phyloP scores from a whole-genome alignment of 306 rosid species.

The Amphicarpaea edgeworthii region DNA sequence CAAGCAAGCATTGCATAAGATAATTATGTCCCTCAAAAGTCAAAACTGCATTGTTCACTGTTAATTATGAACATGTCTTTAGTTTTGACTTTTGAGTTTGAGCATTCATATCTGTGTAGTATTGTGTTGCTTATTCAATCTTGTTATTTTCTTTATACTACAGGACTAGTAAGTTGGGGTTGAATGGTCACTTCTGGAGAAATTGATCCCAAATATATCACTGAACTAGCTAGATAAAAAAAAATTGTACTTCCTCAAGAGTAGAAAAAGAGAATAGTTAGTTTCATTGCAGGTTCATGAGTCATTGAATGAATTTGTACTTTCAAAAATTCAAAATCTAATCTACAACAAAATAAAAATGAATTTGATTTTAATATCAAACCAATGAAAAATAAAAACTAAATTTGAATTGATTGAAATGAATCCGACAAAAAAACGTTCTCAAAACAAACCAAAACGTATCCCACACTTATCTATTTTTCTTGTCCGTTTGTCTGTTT shows the following conservation, averaged over 20 bases:
- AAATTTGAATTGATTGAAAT: not conserved
- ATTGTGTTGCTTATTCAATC: not conserved
- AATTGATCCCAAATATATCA: not conserved
- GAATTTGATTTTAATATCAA: too few species aligned
- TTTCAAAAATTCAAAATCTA: too few species aligned
- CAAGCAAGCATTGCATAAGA: too few species aligned
- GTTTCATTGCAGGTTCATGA: conserved; percentile 36
- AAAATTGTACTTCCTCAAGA: not conserved
- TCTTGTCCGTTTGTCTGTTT: not conserved
- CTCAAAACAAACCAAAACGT: not conserved
- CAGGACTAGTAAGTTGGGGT: too few species aligned
- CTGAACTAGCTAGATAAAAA: not conserved
- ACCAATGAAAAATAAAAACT: too few species aligned
- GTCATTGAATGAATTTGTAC: too few species aligned
- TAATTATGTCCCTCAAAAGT: too few species aligned
- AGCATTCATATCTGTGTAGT: not conserved
- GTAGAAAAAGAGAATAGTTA: conserved; percentile 26
- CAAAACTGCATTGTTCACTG: not conserved
- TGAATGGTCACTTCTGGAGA: conserved; percentile 65
- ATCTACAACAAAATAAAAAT: too few species aligned
- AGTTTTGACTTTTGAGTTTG: not conserved
- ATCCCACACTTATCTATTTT: not conserved
- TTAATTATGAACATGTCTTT: not conserved
- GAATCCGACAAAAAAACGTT: not conserved
- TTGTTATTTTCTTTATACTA: not conserved